phyloP scores from a whole-genome alignment of 2,329 filamentous ascomycete species.

The Cryoendolithus antarcticus region DNA sequence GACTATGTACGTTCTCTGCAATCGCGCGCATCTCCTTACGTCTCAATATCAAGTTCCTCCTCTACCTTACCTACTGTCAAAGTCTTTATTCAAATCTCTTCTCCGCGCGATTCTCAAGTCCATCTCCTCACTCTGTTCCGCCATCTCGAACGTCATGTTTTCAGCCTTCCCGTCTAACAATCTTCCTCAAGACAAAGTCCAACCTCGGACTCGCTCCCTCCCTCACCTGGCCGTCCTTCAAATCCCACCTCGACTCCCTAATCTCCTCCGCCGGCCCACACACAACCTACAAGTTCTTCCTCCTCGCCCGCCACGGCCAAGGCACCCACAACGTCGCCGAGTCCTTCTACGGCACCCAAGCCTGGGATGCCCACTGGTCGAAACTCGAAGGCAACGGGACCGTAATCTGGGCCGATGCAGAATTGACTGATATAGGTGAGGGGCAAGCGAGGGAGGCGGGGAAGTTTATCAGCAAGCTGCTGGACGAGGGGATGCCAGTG shows the following conservation, averaged over 20 bases:
- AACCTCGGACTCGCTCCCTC: conserved; percentile 35
- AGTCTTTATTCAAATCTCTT: too few species aligned
- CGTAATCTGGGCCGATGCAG: conserved; percentile 49
- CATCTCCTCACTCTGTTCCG: too few species aligned
- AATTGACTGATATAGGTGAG: conserved; percentile 46
- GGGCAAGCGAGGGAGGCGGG: conserved; percentile 47
- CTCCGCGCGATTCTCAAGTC: too few species aligned
- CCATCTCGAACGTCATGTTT: conserved; percentile 7
- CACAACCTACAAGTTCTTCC: conserved; percentile 52
- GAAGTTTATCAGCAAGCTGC: conserved; percentile 45
- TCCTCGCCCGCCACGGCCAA: conserved; percentile 57
- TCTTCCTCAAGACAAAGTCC: conserved; percentile 10
- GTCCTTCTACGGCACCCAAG: conserved; percentile 52
- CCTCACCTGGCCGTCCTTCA: conserved; percentile 52
- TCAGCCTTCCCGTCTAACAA: background rate
- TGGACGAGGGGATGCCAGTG: conserved; percentile 44
- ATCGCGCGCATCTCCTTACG: too few species aligned
- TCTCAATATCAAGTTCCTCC: too few species aligned
- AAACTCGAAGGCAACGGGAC: conserved; percentile 52
- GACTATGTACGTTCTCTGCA: conserved; percentile 31
- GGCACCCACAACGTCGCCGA: conserved; percentile 53
- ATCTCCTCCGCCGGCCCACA: conserved; percentile 32
- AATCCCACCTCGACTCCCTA: conserved; percentile 42
- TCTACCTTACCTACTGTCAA: too few species aligned
- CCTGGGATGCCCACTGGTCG: conserved; percentile 58